A percentile compares a stretch with the other conserved stretches of the same genome.
These are phyloP conservation scores for Vigna trinervia DNA, from an alignment of 306 rosid genomes.

Conservation along the genomic window DNA sequence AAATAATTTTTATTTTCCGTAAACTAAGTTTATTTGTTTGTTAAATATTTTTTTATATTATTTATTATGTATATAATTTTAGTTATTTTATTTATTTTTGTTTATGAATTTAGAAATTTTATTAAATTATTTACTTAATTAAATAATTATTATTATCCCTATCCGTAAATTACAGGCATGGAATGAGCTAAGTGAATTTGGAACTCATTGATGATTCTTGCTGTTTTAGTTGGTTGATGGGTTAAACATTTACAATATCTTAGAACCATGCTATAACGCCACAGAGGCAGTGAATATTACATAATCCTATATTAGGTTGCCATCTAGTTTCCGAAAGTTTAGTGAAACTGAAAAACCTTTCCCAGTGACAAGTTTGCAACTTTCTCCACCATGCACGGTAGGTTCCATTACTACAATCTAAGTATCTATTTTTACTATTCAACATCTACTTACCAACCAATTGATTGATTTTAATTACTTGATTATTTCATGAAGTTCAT, in stretches of 20 bases:
- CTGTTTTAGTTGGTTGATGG: constrained; percentile 61
- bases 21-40: too few species aligned
- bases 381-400: constrained; percentile 88
- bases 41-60: too few species aligned
- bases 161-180: not conserved
- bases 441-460: constrained; percentile 10
- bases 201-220: constrained; percentile 31
- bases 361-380: constrained; percentile 52
- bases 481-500: constrained; percentile 5
- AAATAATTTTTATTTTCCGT: too few species aligned
- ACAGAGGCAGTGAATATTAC: constrained; percentile 40
- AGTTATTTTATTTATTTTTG: too few species aligned
- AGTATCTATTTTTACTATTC: constrained; percentile 15
- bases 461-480: not conserved
- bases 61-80: too few species aligned
- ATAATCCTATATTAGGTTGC: constrained; percentile 53
- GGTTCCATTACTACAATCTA: constrained; percentile 44
- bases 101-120: too few species aligned
- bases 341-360: constrained; percentile 86
- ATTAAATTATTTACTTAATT: too few species aligned
- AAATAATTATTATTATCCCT: too few species aligned
- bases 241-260: constrained; percentile 80
- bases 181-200: constrained; percentile 34
- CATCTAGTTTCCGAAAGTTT: constrained; percentile 72
- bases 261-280: constrained; percentile 89